Evolutionary conservation across 371 early-diverging fungal genomes (phyloP).

Genomic region (Mortierella sp.): DNA sequence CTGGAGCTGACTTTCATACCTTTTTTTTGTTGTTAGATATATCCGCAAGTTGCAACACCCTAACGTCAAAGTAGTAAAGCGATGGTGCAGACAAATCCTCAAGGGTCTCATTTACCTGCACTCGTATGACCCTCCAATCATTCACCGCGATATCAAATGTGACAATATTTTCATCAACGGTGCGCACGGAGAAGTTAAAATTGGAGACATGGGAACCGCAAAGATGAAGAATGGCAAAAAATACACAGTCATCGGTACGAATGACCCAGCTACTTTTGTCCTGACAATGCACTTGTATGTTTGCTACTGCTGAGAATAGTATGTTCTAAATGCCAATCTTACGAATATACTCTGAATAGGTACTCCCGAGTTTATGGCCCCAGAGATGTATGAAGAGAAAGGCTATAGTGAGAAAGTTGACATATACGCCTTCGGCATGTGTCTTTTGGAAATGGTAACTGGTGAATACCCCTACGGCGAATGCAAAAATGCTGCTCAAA

Average conservation of each 20-base stretch:
- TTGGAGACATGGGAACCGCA: slow-evolving; percentile 94
- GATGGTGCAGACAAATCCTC: slow-evolving; percentile 88
- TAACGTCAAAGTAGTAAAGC: slow-evolving; percentile 80
- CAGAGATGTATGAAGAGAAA: slow-evolving; percentile 94
- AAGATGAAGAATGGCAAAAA: slow-evolving; percentile 84
- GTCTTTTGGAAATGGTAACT: slow-evolving; percentile 90
- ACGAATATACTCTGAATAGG: slow-evolving; percentile 57
- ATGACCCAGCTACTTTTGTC: neutral
- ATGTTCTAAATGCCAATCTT: neutral
- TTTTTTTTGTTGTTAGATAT: slow-evolving; percentile 54
- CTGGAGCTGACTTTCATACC: neutral
- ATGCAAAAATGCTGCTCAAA: slow-evolving; percentile 89
- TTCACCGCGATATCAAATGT: slow-evolving; percentile 91
- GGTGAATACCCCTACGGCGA: slow-evolving; percentile 92
- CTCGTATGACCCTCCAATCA: slow-evolving; percentile 86
- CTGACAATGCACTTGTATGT: no score
- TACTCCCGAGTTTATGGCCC: slow-evolving; percentile 96
- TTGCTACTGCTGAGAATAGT: neutral
- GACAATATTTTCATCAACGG: slow-evolving; percentile 95
- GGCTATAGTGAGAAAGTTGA: slow-evolving; percentile 92
- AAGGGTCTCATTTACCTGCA: slow-evolving; percentile 90
- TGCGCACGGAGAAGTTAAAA: slow-evolving; percentile 92
- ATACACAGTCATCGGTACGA: slow-evolving; percentile 87
- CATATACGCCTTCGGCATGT: slow-evolving; percentile 97
- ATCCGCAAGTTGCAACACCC: slow-evolving; percentile 78